Base-by-base conservation (phyloP, 331 rosid species). In the Quercus phellos region DNA sequence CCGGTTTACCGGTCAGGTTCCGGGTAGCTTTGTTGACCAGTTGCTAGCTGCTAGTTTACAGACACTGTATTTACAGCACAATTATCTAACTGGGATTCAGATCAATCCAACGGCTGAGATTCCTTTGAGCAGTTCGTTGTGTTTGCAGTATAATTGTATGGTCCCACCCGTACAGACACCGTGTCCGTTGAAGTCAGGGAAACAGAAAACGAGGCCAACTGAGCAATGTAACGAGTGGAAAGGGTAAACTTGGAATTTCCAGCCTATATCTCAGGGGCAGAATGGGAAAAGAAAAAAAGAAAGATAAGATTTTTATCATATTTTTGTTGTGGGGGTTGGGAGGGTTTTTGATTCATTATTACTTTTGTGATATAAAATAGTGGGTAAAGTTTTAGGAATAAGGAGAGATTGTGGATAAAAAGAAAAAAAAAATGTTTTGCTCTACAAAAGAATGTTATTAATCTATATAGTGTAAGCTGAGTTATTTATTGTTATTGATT, bases 101-200 rank as follows among this genome's bases (percentile, higher is more conserved):
- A 95, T 95, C 21, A 90, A 84, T 72, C 99, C 99, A 32, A 88
- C 96, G 89, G 99, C 99, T 30, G 98, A 93, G 81, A 95, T 95
- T 81, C 99, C 99, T 0, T 50, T 86, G 77, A 93, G 99, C 74
- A 92, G 88, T 60, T 93, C 97, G 4, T 29, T 95, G 87, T 95
- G 99, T 84, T 89, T 95, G 26, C 97, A 95, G 89, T 95, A 93
- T 21, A 95, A 95, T 26, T 95, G 99, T 43, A 95, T 95, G 99
- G 98, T 95, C 72, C 98, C 94, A 3, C 99, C 99, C 63, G 77
- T 95, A 19, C 87, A 85, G 85, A 80, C 98, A 4, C 97, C 98
- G 0, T 95, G 99, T 82, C 99, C 99, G 4, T 74, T 87, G 32
- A 88, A 83, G 75, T 88, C 98, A 2, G 99, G 99, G 6, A 93